Base-by-base conservation (phyloP, 805 yeast genomes). In the Torulaspora franciscae region DNA sequence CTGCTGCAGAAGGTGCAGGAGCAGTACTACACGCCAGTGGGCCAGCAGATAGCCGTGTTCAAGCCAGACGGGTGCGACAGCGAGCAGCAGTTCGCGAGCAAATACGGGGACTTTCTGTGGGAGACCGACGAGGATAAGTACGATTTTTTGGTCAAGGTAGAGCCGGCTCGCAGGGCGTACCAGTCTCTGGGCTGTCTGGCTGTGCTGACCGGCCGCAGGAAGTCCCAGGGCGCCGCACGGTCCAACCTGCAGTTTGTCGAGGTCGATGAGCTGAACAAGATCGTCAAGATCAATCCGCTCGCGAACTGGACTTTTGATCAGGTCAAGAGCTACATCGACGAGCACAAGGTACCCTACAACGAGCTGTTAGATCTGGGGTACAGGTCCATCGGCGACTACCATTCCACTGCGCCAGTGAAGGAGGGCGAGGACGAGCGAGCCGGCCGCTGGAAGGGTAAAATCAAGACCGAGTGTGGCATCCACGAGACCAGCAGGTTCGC, bases 391-490 rank as follows among this genome's bases (percentile, higher is more conserved):
- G 98, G 98, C 1, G 98, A 91, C 65, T 91, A 90, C 77, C 98
- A 91, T 65, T 86, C 95, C 1, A 91, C 98, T 0, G 80, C 68
- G 25, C 97, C 98, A 2, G 95, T 87, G 8, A 75, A 70, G 6
- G 96, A 85, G 36, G 96, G 95, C 7, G 97, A 88, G 61, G 97
- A 91, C 60, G 98, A 91, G 65, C 77, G 98, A 52, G 80, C 93
- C n/a, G 98, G 98, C 1, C 77, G 98, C 59, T 91, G 98, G 98
- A 83, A 85, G 71, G 97, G 96, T 2, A 77, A 83, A 62, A 75
- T 80, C 8, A 91, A 91, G 70, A 88, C 96, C 0, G 98, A 91
- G 64, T 91, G 98, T 68, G 98, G 98, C 2, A 89, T 91, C 43
- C 98, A 91, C 60, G 85, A 83, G 56, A 78, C 90, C 1, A 75